Evolutionary conservation across 495 filamentous ascomycete species (phyloP).

Genomic region (Penicillium macrosclerotiorum): DNA sequence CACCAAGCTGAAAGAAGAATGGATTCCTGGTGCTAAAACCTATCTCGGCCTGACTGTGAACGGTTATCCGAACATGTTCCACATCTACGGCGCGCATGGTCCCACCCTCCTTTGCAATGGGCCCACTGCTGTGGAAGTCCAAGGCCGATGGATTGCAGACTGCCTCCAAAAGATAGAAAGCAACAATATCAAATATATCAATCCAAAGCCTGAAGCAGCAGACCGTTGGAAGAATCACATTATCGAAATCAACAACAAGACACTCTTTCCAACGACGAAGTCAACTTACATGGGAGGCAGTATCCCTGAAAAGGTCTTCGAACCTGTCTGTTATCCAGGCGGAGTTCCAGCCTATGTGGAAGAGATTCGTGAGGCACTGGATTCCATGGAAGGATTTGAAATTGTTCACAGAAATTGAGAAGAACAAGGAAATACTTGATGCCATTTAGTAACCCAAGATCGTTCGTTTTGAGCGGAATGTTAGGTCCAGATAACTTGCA

Average conservation of each 20-base stretch:
- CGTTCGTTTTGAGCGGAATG: too few relatives aligned
- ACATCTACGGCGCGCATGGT: slow-evolving; percentile 46
- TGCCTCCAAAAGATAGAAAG: slow-evolving; percentile 40
- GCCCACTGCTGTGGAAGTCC: slow-evolving; percentile 45
- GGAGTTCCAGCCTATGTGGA: slow-evolving; percentile 21
- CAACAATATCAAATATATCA: slow-evolving; percentile 39
- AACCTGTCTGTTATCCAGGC: slow-evolving; percentile 39
- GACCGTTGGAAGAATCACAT: slow-evolving; percentile 43
- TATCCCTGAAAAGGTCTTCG: slow-evolving; percentile 44
- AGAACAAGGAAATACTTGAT: too few relatives aligned
- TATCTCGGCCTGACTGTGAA: slow-evolving; percentile 48
- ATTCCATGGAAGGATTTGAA: too few relatives aligned
- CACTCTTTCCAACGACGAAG: slow-evolving; percentile 41
- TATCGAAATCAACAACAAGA: slow-evolving; percentile 36
- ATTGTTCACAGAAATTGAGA: too few relatives aligned
- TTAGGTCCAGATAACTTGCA: too few relatives aligned
- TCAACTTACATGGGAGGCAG: slow-evolving; percentile 40
- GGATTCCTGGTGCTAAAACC: slow-evolving; percentile 44
- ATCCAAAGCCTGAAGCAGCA: slow-evolving; percentile 42
- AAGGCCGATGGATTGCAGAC: slow-evolving; percentile 49
- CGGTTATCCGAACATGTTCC: slow-evolving; percentile 55
- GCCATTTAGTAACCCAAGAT: too few relatives aligned
- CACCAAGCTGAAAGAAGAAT: slow-evolving; percentile 37
- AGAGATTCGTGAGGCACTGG: slow-evolving; percentile 3
- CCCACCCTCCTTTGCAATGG: slow-evolving; percentile 52